phyloP scores from a whole-genome alignment of 805 yeast species.

The Wickerhamomyces silvicola region DNA sequence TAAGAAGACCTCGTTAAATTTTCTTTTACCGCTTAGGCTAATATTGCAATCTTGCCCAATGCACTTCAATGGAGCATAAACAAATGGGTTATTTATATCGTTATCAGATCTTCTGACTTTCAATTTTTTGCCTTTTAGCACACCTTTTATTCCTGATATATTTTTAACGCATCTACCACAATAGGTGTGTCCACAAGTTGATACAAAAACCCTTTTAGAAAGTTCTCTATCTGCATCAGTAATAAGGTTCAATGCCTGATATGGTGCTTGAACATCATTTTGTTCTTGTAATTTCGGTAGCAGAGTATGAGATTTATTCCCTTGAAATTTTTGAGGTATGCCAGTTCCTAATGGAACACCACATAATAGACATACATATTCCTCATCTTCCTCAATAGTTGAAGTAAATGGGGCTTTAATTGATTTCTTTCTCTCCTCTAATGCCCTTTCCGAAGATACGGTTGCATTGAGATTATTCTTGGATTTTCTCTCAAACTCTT shows the following conservation, averaged over 20 bases:
- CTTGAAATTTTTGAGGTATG: slow-evolving; percentile 45
- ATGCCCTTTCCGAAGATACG: not conserved
- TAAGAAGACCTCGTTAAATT: slow-evolving; percentile 50
- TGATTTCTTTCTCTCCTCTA: not conserved
- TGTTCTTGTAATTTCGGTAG: slow-evolving; percentile 26
- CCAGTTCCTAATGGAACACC: slow-evolving; percentile 72
- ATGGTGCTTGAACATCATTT: slow-evolving; percentile 51
- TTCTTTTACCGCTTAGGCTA: slow-evolving; percentile 37
- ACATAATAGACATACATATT: slow-evolving; percentile 59
- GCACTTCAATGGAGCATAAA: slow-evolving; percentile 53
- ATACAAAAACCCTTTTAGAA: slow-evolving; percentile 58
- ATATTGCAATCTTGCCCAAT: slow-evolving; percentile 46
- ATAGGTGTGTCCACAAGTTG: slow-evolving; percentile 76
- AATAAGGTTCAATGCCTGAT: slow-evolving; percentile 46
- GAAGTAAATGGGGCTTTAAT: slow-evolving; percentile 14
- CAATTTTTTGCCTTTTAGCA: slow-evolving; percentile 11
- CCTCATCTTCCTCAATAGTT: slow-evolving; percentile 27
- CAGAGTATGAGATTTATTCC: slow-evolving; percentile 22
- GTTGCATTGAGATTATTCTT: slow-evolving; percentile 9
- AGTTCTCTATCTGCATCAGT: slow-evolving; percentile 51
- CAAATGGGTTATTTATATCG: slow-evolving; percentile 28
- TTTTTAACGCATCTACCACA: slow-evolving; percentile 81
- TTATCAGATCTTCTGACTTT: slow-evolving; percentile 14
- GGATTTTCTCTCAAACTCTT: slow-evolving; percentile 10
- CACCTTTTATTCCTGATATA: slow-evolving; percentile 38